A percentile compares a stretch with the other conserved stretches of the same genome.
phyloP scores from a whole-genome alignment of 2,329 filamentous ascomycete species.

The Claviceps citrina region DNA sequence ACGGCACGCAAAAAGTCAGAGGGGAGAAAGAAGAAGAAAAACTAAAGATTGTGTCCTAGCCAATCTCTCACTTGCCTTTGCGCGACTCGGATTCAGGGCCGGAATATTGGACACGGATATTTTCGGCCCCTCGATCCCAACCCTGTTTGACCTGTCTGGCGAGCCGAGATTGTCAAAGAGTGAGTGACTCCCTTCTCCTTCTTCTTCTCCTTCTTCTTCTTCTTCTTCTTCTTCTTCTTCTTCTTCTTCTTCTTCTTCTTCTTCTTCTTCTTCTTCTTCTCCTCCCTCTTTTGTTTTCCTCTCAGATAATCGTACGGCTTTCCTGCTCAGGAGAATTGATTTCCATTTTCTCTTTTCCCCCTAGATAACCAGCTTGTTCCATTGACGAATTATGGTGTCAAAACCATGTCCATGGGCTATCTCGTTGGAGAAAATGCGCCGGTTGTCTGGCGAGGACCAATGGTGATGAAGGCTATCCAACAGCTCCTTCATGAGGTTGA shows the following conservation, averaged over 20 bases:
- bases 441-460: slow-evolving; percentile 87
- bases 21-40: background rate
- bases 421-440: slow-evolving; percentile 65
- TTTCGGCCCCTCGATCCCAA: slow-evolving; percentile 90
- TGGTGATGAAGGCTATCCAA: slow-evolving; percentile 95
- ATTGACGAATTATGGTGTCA: slow-evolving; percentile 84
- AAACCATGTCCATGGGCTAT: slow-evolving; percentile 98
- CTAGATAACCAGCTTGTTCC: slow-evolving; percentile 69
- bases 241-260: slow-evolving; percentile 5
- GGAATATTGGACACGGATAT: slow-evolving; percentile 94
- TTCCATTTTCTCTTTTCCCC: too few species aligned
- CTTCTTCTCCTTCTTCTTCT: background rate
- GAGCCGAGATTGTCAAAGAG: slow-evolving; percentile 62
- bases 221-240: too few species aligned
- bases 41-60: slow-evolving; percentile 21
- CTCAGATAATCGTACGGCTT: background rate
- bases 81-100: slow-evolving; percentile 61
- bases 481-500: slow-evolving; percentile 91
- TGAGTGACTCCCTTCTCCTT: slow-evolving; percentile 25
- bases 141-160: slow-evolving; percentile 65
- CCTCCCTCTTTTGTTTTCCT: too few species aligned
- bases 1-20: too few species aligned
- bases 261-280: background rate
- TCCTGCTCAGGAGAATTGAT: background rate
- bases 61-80: slow-evolving; percentile 78